phyloP scores from a whole-genome alignment of 768 basidiomycete genomes.

The Pluteus cervinus region DNA sequence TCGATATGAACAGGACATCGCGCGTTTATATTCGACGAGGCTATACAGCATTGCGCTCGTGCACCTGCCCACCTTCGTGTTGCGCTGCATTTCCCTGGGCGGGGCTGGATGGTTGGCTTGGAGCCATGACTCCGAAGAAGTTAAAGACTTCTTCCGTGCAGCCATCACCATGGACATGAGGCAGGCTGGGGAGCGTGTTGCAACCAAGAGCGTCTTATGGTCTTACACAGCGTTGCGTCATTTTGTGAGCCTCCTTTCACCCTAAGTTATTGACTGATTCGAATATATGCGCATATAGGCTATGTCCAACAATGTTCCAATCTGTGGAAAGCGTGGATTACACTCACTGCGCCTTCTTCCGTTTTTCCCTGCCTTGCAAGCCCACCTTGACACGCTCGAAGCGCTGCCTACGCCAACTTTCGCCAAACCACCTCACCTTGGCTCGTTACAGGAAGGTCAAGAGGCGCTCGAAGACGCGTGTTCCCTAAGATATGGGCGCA shows the following conservation, averaged over 20 bases:
- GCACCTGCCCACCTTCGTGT: conserved; percentile 61
- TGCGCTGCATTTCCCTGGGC: conserved; percentile 54
- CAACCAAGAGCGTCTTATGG: conserved; percentile 77
- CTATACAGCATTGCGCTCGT: conserved; percentile 59
- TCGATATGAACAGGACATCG: conserved; percentile 71
- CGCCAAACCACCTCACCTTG: conserved; percentile 61
- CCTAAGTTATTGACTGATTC: neutral
- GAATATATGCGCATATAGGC: conserved; percentile 34
- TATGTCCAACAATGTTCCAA: conserved; percentile 60
- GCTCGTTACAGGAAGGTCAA: conserved; percentile 50
- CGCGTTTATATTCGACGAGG: conserved; percentile 66
- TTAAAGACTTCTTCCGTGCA: conserved; percentile 70
- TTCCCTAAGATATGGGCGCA: conserved; percentile 43
- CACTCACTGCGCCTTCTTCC: conserved; percentile 65
- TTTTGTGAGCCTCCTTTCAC: conserved; percentile 44
- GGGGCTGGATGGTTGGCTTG: conserved; percentile 66
- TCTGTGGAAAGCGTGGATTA: conserved; percentile 59
- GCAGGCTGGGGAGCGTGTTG: conserved; percentile 71
- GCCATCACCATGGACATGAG: conserved; percentile 73
- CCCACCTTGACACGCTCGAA: conserved; percentile 58
- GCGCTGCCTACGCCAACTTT: conserved; percentile 51
- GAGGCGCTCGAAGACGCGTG: conserved; percentile 63
- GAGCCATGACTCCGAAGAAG: conserved; percentile 61
- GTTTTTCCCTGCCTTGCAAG: conserved; percentile 49
- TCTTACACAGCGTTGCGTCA: conserved; percentile 72